These are phyloP conservation scores for Quercus mongolica DNA, from an alignment of 306 rosid genomes.

Conservation along the genomic window DNA sequence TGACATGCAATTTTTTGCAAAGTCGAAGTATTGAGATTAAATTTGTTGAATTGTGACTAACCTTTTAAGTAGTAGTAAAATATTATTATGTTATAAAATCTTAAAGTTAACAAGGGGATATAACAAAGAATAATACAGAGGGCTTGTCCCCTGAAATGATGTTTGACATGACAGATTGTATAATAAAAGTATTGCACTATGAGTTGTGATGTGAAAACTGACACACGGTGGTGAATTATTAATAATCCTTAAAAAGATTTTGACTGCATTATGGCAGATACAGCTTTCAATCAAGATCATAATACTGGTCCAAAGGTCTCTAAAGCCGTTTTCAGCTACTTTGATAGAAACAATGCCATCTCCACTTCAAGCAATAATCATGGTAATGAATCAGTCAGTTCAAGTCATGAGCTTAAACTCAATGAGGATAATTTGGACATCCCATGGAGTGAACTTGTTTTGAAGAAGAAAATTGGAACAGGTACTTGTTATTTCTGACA, in stretches of 20 bases:
- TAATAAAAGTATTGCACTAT: background rate
- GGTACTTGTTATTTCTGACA: constrained; percentile 40
- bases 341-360: constrained; percentile 25
- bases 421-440: constrained; percentile 67
- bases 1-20: background rate
- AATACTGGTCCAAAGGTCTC: constrained; percentile 14
- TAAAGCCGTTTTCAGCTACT: constrained; percentile 21
- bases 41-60: background rate
- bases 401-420: constrained; percentile 44
- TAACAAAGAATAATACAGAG: background rate
- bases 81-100: background rate
- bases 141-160: constrained; percentile 7
- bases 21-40: background rate
- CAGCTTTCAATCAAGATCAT: constrained; percentile 17
- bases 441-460: constrained; percentile 69
- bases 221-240: background rate
- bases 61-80: constrained; percentile 1
- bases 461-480: constrained; percentile 85
- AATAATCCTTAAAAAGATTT: background rate
- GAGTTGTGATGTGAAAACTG: background rate
- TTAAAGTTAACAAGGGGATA: background rate
- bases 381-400: constrained; percentile 36
- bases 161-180: background rate
- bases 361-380: constrained; percentile 11
- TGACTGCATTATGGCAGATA: constrained; percentile 31